Evolutionary conservation across 108 stramenopile species (phyloP), one percentile per base, ranked within the genome.

Genomic region (Nitzschia sp.): DNA sequence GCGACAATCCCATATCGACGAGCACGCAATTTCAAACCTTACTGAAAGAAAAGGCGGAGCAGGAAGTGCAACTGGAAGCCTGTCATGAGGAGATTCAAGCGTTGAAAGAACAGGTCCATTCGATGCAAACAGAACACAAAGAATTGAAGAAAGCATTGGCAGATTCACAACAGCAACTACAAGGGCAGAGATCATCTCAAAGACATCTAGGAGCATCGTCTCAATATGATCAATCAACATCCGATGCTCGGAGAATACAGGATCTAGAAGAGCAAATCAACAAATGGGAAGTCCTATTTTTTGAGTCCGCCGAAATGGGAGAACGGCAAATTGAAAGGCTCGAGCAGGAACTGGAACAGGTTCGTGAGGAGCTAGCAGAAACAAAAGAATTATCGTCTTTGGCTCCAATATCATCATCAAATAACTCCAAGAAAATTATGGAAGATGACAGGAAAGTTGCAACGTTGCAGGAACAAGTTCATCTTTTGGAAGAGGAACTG

Each of bases 251-350:
- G 0, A 17, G 60, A 2, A 41, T 61, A 26, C 38, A 45, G 32
- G 60, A 61, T 26, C 26, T 61, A 41, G 38, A 38, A 41, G 1
- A 34, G 26, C 38, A 61, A 45, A 23, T 41, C 6, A 22, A 41
- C 41, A 61, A 61, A 45, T 61, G 60, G 60, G 60, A 61, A 61
- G 38, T 41, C 13, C 23, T 61, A 19, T 61, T 26, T 26, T 41
- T 45, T 22, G 60, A 61, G 41, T 38, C 60, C 15, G 60, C 60
- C 23, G 60, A 61, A 41, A 15, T 61, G 35, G 60, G 60, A 19
- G 60, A 61, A 23, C 36, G 60, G 11, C 60, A 61, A 61, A 44
- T 61, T 15, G 23, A 61, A 2, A 17, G 41, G 11, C 32, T 61
- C 21, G 41, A 61, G 44, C 0, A 61, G 2, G 38, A 61, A 5